These are phyloP conservation scores for Candida pseudocylindracea DNA, from an alignment of 1,139 yeast species.

Conservation along the genomic window DNA sequence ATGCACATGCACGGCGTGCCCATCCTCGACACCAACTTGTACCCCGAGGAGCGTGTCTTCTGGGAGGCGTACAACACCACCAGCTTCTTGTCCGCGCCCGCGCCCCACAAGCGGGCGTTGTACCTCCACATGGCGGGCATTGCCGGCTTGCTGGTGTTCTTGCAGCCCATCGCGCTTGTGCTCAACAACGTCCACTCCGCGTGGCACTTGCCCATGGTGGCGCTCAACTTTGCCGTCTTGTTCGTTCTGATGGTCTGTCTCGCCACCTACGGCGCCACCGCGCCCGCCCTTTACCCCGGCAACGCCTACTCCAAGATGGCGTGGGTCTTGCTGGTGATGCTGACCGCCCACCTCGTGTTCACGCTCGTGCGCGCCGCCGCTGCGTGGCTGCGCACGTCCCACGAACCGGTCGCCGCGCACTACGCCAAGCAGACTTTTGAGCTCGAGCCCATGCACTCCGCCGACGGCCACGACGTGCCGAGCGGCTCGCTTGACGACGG, in stretches of 20 bases:
- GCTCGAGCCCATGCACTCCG: background rate
- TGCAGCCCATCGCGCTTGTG: constrained; percentile 54
- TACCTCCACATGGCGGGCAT: constrained; percentile 29
- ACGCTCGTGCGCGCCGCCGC: constrained; percentile 13
- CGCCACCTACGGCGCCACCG: constrained; percentile 37
- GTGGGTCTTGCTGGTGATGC: constrained; percentile 28
- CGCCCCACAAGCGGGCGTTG: constrained; percentile 27
- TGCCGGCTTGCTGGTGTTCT: constrained; percentile 19
- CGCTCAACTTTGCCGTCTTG: constrained; percentile 35
- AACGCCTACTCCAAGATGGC: constrained; percentile 55
- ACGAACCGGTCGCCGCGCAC: background rate
- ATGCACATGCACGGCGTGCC: constrained; percentile 54
- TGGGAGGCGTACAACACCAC: constrained; percentile 78
- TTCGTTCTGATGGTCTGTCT: constrained; percentile 23
- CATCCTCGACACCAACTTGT: constrained; percentile 41
- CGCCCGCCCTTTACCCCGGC: constrained; percentile 51
- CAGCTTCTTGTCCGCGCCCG: constrained; percentile 40
- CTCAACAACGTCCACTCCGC: constrained; percentile 25
- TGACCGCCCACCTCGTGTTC: constrained; percentile 27
- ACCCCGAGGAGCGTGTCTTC: constrained; percentile 49
- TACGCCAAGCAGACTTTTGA: too few species aligned
- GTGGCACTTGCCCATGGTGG: constrained; percentile 7
- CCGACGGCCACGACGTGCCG: constrained; percentile 9
- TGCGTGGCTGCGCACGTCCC: constrained; percentile 4
- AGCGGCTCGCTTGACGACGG: constrained; percentile 7